phyloP scores from a whole-genome alignment of 2,329 filamentous ascomycete species.

The Grosmannia huntii region DNA sequence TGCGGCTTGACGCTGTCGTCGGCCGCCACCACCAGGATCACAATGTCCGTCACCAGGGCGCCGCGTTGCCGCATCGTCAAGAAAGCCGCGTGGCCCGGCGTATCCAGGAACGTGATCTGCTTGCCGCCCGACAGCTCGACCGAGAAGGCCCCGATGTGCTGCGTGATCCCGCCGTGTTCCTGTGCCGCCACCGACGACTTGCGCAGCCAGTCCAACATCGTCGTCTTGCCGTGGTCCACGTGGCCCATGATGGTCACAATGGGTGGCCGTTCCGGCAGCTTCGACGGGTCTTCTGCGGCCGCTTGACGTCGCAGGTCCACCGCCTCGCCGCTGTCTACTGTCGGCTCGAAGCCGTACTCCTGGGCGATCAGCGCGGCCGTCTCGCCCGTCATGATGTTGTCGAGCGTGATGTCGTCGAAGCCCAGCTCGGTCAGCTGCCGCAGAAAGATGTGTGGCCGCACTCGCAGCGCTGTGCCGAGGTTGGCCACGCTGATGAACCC shows the following conservation, averaged over 20 bases:
- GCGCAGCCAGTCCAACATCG: conserved; percentile 81
- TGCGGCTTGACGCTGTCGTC: conserved; percentile 98
- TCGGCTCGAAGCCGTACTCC: conserved; percentile 86
- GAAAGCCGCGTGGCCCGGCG: conserved; percentile 91
- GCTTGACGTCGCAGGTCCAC: conserved; percentile 63
- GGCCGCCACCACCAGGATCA: conserved; percentile 87
- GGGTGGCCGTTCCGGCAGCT: conserved; percentile 65
- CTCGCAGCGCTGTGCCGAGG: conserved; percentile 60
- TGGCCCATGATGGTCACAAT: conserved; percentile 99
- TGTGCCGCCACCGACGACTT: conserved; percentile 84
- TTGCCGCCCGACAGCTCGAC: conserved; percentile 78
- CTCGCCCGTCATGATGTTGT: conserved; percentile 81
- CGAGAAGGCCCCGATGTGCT: conserved; percentile 96
- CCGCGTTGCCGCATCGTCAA: conserved; percentile 91
- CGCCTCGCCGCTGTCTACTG: conserved; percentile 51
- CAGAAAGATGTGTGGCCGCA: conserved; percentile 60
- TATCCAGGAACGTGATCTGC: conserved; percentile 91
- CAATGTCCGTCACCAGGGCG: conserved; percentile 92
- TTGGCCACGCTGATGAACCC: conserved; percentile 86
- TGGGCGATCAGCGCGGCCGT: conserved; percentile 80
- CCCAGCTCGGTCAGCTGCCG: conserved; percentile 69
- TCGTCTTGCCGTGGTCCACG: conserved; percentile 97
- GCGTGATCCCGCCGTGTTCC: conserved; percentile 94
- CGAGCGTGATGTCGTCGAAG: conserved; percentile 71
- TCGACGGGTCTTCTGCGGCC: conserved; percentile 51